Percentiles rank a stretch among this genome's conserved stretches.
Conservation (phyloP, 2,329 filamentous ascomycete species). For the Botryotinia calthae region DNA sequence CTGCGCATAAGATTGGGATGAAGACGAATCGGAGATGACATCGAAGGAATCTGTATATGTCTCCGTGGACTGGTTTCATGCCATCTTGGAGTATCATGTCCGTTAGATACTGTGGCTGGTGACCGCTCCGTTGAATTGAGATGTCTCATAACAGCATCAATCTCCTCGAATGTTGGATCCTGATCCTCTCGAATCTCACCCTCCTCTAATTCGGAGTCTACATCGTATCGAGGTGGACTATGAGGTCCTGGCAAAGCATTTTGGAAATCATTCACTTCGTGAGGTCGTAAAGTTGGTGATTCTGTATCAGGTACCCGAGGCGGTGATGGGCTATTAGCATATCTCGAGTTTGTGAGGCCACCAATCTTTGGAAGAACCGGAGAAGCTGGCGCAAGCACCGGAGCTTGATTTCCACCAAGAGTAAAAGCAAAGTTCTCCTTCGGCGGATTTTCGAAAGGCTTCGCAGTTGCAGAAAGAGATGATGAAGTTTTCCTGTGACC, state of each 20-base stretch:
- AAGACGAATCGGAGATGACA: constrained; percentile 53
- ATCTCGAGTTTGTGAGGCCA: constrained; percentile 35
- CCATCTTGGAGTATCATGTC: constrained; percentile 45
- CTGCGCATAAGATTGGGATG: constrained; percentile 58
- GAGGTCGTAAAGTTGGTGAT: constrained; percentile 22
- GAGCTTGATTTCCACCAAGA: constrained; percentile 25
- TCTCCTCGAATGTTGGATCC: constrained; percentile 67
- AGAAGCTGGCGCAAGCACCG: constrained; percentile 17
- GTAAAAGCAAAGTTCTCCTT: constrained; percentile 32
- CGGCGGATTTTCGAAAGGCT: constrained; percentile 55
- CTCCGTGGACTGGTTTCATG: constrained; percentile 45
- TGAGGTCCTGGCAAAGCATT: constrained; percentile 31
- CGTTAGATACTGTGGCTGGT: constrained; percentile 18
- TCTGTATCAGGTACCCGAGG: constrained; percentile 25
- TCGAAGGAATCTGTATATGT: constrained; percentile 42
- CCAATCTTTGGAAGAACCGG: constrained; percentile 9
- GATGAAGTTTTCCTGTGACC: constrained; percentile 46
- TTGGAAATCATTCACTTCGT: constrained; percentile 34
- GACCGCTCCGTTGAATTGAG: constrained; percentile 73
- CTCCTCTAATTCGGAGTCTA: constrained; percentile 22
- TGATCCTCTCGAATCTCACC: constrained; percentile 21
- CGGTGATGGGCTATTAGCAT: constrained; percentile 35
- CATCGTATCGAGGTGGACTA: constrained; percentile 22
- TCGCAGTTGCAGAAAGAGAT: constrained; percentile 68
- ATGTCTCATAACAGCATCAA: constrained; percentile 89